A percentile compares a stretch with the other conserved stretches of the same genome.
phyloP scores from a whole-genome alignment of 768 basidiomycete species.

The Termitomyces sp. region DNA sequence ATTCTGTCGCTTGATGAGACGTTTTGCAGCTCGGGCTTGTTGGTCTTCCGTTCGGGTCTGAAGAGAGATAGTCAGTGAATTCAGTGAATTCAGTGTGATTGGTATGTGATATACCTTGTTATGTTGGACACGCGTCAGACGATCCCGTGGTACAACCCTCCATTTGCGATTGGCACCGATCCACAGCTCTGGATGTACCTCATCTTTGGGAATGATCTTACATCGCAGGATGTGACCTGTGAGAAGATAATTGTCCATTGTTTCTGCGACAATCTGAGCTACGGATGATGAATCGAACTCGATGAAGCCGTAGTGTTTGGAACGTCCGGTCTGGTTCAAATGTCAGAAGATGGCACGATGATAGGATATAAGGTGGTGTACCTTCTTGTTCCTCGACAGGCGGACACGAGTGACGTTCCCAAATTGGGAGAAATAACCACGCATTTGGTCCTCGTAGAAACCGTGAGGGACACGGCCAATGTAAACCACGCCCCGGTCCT shows the following conservation, averaged over 20 bases:
- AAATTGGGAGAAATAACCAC: conserved; percentile 91
- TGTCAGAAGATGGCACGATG: not conserved
- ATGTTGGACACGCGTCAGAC: conserved; percentile 65
- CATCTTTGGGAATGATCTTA: conserved; percentile 81
- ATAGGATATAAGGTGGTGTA: conserved; percentile 16
- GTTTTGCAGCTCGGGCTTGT: conserved; percentile 54
- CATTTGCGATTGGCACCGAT: conserved; percentile 95
- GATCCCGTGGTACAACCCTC: conserved; percentile 67
- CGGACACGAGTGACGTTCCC: conserved; percentile 85
- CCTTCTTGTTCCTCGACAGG: conserved; percentile 92
- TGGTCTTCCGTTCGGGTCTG: conserved; percentile 73
- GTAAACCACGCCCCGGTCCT: conserved; percentile 80
- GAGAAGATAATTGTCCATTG: conserved; percentile 98
- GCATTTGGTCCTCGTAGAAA: conserved; percentile 94
- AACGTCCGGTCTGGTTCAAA: conserved; percentile 71
- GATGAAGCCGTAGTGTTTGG: conserved; percentile 96
- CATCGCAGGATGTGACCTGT: conserved; percentile 92
- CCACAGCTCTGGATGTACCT: conserved; percentile 94
- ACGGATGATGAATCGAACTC: conserved; percentile 89
- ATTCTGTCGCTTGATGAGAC: conserved; percentile 72
- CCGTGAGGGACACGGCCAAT: conserved; percentile 93
- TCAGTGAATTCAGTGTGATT: not conserved
- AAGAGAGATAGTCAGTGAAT: not conserved
- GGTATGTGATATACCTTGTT: conserved; percentile 60
- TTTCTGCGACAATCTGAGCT: conserved; percentile 93